Conservation (phyloP, 176 grass and related monocot genomes). For the Bolboschoenus planiculmis region DNA sequence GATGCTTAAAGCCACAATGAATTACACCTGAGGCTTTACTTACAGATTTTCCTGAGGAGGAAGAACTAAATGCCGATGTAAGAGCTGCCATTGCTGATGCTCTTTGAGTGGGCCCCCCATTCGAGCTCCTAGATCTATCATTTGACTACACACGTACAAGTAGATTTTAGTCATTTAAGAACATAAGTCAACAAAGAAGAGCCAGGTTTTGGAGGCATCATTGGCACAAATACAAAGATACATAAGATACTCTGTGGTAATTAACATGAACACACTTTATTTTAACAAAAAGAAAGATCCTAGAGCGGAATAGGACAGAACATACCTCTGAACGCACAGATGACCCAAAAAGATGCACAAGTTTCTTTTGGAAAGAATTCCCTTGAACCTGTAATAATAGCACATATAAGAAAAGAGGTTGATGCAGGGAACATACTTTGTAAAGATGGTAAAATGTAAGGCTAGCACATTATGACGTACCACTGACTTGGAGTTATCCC, state of each 20-base stretch:
- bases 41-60: conserved; percentile 37
- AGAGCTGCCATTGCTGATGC: conserved; percentile 87
- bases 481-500: conserved; percentile 73
- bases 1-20: not conserved
- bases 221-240: not conserved
- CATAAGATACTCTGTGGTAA: not conserved
- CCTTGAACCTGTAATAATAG: conserved; percentile 61
- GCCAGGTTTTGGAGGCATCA: not conserved
- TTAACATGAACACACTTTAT: not conserved
- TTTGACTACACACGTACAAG: conserved; percentile 9
- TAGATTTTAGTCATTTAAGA: conserved; percentile 7
- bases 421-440: not conserved
- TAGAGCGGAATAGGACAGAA: not conserved
- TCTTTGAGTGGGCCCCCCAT: conserved; percentile 88
- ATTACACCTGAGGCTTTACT: not conserved
- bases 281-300: not conserved
- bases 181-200: not conserved
- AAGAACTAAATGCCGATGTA: conserved; percentile 78
- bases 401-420: conserved; percentile 4
- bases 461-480: conserved; percentile 29
- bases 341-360: conserved; percentile 67
- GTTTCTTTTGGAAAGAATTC: conserved; percentile 96
- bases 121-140: conserved; percentile 43
- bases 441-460: not conserved
- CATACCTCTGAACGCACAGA: conserved; percentile 65